These are phyloP conservation scores for Clonostachys rhizophaga DNA, from an alignment of 2,329 filamentous ascomycete species.

Conservation along the genomic window DNA sequence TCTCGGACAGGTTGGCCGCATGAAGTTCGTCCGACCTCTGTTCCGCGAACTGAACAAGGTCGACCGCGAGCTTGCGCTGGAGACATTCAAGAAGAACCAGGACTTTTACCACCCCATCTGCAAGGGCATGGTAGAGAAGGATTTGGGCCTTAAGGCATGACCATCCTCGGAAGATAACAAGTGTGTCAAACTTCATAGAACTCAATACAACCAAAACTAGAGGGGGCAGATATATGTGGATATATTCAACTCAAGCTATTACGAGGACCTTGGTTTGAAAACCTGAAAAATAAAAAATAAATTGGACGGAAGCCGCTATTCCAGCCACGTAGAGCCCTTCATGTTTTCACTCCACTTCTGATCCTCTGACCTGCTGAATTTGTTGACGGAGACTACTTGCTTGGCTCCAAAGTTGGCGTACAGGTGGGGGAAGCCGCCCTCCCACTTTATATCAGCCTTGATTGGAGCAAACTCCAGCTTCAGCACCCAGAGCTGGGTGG, in stretches of 20 bases:
- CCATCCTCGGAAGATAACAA: not conserved
- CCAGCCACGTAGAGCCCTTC: conserved; percentile 31
- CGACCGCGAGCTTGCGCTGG: conserved; percentile 68
- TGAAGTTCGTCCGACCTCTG: conserved; percentile 94
- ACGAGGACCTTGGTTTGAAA: not conserved
- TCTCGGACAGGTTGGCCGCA: conserved; percentile 78
- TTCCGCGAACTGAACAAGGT: conserved; percentile 72
- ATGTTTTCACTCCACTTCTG: conserved; percentile 44
- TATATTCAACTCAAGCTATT: not conserved
- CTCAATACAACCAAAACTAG: not conserved
- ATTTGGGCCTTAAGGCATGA: conserved; percentile 37
- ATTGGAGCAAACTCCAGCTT: conserved; percentile 47
- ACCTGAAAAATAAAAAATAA: not conserved
- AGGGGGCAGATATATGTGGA: not conserved
- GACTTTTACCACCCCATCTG: conserved; percentile 97
- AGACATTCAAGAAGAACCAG: conserved; percentile 81
- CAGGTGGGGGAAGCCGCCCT: conserved; percentile 53
- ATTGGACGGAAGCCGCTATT: conserved; percentile 12
- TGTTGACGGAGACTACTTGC: conserved; percentile 41
- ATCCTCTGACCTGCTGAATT: conserved; percentile 36
- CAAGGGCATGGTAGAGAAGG: conserved; percentile 79
- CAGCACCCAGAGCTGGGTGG: conserved; percentile 39
- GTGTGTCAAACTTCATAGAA: not conserved
- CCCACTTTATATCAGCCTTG: conserved; percentile 44
- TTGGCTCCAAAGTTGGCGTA: conserved; percentile 51